Evolutionary conservation across 1,284 basidiomycete species (phyloP).

Genomic region (Kwoniella shivajii): DNA sequence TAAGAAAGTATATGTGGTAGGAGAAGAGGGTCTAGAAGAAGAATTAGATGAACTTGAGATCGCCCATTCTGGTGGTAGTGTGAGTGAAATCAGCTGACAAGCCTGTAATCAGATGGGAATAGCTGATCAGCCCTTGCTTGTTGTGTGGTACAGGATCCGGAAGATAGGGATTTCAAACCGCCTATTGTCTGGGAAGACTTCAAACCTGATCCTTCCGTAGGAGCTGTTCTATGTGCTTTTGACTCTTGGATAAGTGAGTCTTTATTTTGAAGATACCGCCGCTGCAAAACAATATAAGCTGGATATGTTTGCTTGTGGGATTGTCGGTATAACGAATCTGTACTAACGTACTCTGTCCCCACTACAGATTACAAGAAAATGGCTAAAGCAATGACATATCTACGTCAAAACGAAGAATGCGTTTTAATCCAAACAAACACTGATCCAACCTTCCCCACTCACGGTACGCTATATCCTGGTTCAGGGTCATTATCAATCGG

Average conservation of each 20-base stretch:
- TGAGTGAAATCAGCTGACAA: conserved; percentile 51
- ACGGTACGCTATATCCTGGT: conserved; percentile 72
- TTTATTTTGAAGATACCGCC: not conserved
- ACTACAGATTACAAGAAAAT: conserved; percentile 82
- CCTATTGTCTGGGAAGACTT: conserved; percentile 72
- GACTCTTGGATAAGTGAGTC: conserved; percentile 56
- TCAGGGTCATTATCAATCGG: conserved; percentile 82
- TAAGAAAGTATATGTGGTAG: conserved; percentile 95
- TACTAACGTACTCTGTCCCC: not conserved
- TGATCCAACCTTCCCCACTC: conserved; percentile 84
- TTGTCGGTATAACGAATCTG: no score
- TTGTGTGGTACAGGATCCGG: conserved; percentile 65
- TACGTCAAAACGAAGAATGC: conserved; percentile 74
- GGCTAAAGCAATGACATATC: conserved; percentile 89
- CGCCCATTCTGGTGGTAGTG: conserved; percentile 79
- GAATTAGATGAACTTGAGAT: conserved; percentile 86
- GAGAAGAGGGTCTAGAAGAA: conserved; percentile 88
- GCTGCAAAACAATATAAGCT: no score
- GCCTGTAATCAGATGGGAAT: not conserved
- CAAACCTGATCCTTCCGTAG: conserved; percentile 73
- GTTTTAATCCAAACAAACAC: conserved; percentile 91
- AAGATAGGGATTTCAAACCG: conserved; percentile 73
- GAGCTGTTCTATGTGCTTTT: conserved; percentile 87
- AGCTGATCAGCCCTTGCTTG: not conserved
- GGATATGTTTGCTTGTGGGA: no score